phyloP scores from a whole-genome alignment of 768 basidiomycete genomes.

The Mycena indigotica region DNA sequence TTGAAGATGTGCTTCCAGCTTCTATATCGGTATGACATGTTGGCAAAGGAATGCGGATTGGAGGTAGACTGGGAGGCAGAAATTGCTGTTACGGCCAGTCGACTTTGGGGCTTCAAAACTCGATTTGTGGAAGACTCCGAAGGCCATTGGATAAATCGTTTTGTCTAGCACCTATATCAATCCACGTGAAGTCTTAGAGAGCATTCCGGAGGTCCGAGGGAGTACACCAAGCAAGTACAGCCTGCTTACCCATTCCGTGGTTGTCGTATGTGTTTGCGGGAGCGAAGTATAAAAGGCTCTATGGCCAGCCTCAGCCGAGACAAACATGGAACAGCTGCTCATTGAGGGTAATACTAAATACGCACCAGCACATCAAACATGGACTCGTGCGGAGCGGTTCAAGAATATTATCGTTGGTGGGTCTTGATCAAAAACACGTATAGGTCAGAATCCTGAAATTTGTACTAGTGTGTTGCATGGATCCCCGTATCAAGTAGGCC shows the following conservation, averaged over 20 bases:
- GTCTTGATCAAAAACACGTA: constrained; percentile 8
- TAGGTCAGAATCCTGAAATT: neutral
- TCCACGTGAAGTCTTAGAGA: neutral
- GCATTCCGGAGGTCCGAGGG: neutral
- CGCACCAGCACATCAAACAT: neutral
- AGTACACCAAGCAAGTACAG: neutral
- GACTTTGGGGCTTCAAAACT: constrained; percentile 4
- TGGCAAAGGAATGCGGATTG: constrained; percentile 37
- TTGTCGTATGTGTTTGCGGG: neutral
- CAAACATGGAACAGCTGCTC: neutral
- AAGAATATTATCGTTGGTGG: constrained; percentile 43
- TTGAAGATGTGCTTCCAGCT: constrained; percentile 38
- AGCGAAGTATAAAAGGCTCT: neutral
- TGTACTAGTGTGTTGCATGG: constrained; percentile 54
- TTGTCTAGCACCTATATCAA: neutral
- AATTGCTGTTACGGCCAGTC: constrained; percentile 6
- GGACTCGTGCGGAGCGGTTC: constrained; percentile 30
- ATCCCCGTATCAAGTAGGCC: constrained; percentile 50
- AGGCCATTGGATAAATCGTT: neutral
- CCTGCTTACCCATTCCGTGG: neutral
- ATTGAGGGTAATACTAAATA: neutral
- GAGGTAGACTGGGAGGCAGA: constrained; percentile 34
- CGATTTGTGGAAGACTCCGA: constrained; percentile 2
- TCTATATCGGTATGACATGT: constrained; percentile 41
- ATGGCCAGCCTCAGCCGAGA: neutral